phyloP scores from a whole-genome alignment of 805 yeast genomes.

The Jamesozyma rosinii region DNA sequence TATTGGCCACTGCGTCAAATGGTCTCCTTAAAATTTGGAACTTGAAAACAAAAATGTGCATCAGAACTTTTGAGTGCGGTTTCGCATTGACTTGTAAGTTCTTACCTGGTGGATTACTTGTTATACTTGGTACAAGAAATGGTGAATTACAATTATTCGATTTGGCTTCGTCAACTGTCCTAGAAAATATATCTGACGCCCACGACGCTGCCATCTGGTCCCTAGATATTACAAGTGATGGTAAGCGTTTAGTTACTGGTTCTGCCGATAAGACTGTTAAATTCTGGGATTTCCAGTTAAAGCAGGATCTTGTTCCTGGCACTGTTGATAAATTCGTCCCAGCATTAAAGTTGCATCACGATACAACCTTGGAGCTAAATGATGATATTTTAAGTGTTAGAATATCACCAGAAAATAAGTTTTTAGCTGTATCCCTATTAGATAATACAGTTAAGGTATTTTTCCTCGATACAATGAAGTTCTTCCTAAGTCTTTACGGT shows the following conservation, averaged over 20 bases:
- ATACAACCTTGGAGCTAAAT: constrained; percentile 70
- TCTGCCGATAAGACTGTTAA: constrained; percentile 87
- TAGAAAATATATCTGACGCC: constrained; percentile 64
- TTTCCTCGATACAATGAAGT: constrained; percentile 76
- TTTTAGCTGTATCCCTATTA: constrained; percentile 71
- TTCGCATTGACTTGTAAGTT: constrained; percentile 74
- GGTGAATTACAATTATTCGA: constrained; percentile 83
- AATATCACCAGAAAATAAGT: constrained; percentile 70
- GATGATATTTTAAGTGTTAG: constrained; percentile 79
- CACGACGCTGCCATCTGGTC: constrained; percentile 86
- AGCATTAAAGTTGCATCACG: constrained; percentile 55
- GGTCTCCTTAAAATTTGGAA: constrained; percentile 90
- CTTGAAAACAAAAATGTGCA: constrained; percentile 56
- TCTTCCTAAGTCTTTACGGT: constrained; percentile 84
- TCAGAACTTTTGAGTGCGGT: constrained; percentile 83
- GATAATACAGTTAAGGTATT: constrained; percentile 96
- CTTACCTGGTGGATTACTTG: constrained; percentile 83
- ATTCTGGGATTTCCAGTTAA: constrained; percentile 77
- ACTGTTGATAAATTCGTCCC: constrained; percentile 41
- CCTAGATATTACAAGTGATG: constrained; percentile 77
- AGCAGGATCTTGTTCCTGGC: constrained; percentile 63
- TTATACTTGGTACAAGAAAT: constrained; percentile 79
- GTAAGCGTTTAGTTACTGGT: constrained; percentile 77
- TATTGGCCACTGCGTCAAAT: constrained; percentile 83
- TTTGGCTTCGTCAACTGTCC: constrained; percentile 66